These are phyloP conservation scores for Talaromyces ruber DNA, from an alignment of 495 filamentous ascomycete species.

Conservation along the genomic window DNA sequence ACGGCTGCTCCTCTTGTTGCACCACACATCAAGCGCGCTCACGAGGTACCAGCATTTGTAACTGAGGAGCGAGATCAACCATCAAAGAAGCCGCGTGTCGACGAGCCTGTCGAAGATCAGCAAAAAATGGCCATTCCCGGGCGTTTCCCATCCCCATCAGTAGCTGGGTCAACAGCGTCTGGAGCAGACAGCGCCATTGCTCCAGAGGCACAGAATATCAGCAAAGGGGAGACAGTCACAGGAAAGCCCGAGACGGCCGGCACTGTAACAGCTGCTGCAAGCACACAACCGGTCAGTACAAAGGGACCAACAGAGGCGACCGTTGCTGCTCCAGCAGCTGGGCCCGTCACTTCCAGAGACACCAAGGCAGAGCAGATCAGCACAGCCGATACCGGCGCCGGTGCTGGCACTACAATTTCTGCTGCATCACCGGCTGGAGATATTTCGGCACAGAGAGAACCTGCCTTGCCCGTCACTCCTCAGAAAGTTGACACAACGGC, in stretches of 20 bases:
- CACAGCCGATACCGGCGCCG: neutral
- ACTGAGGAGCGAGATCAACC: constrained; percentile 18
- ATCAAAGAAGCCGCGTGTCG: constrained; percentile 18
- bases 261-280: neutral
- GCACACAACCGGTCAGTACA: neutral
- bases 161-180: constrained; percentile 1
- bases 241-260: neutral
- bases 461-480: neutral
- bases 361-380: neutral
- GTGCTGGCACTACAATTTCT: neutral
- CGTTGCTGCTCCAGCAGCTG: neutral
- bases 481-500: neutral
- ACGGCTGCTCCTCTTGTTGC: constrained; percentile 9
- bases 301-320: neutral
- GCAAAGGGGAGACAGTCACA: neutral
- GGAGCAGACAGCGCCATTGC: constrained; percentile 2
- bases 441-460: neutral
- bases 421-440: constrained; percentile 10
- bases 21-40: constrained; percentile 16
- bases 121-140: neutral
- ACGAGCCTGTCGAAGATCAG: constrained; percentile 8
- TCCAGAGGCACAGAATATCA: neutral
- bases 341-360: neutral
- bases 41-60: constrained; percentile 13
- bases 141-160: constrained; percentile 1